Conservation (phyloP, 2,329 filamentous ascomycete genomes). For the Ophiocordyceps camponoti-saundersi region DNA sequence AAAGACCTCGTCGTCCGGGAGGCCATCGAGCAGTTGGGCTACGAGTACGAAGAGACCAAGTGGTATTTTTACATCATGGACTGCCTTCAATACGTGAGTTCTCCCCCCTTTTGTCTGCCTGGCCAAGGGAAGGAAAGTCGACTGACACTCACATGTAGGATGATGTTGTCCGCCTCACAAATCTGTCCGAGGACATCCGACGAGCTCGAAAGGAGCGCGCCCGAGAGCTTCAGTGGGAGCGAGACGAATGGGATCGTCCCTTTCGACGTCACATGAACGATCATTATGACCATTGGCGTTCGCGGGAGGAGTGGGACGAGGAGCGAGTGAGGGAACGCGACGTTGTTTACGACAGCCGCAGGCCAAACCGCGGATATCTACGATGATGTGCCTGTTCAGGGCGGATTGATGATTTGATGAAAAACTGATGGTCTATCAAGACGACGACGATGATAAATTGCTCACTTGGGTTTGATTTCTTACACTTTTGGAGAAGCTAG, state of each 20-base stretch:
- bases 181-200: slow-evolving; percentile 69
- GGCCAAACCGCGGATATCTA: slow-evolving; percentile 8
- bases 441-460: not conserved
- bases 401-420: not conserved
- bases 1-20: slow-evolving; percentile 80
- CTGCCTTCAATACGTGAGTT: slow-evolving; percentile 70
- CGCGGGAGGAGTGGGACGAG: slow-evolving; percentile 31
- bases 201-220: slow-evolving; percentile 36
- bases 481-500: too few species aligned
- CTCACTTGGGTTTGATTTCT: not conserved
- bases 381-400: not conserved
- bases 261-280: slow-evolving; percentile 17
- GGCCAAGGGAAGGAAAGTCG: not conserved
- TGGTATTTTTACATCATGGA: slow-evolving; percentile 86
- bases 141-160: slow-evolving; percentile 37
- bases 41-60: slow-evolving; percentile 81
- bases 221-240: slow-evolving; percentile 41
- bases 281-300: slow-evolving; percentile 9
- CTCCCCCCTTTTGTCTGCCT: not conserved
- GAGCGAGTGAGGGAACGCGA: slow-evolving; percentile 52
- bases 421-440: not conserved
- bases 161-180: slow-evolving; percentile 69
- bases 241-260: slow-evolving; percentile 30
- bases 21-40: slow-evolving; percentile 70
- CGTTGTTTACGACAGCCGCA: slow-evolving; percentile 40